A percentile compares a stretch with the other conserved stretches of the same genome.
Evolutionary conservation across 805 yeast genomes (phyloP).

Genomic region (Lachancea sp.): DNA sequence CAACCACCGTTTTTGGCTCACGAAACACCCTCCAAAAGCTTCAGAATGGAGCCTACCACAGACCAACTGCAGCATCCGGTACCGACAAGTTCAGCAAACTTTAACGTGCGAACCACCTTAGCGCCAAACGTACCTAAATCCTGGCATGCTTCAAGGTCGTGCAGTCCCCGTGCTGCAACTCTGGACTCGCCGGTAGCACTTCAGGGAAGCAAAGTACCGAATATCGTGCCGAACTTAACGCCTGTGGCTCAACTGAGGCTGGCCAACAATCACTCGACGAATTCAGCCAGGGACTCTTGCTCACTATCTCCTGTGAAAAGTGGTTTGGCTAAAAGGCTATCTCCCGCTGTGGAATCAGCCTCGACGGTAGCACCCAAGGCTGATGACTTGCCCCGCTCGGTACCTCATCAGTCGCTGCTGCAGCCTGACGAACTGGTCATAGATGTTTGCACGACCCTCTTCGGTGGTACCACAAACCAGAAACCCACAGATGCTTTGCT

Average conservation of each 20-base stretch:
- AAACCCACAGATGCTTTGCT: slow-evolving; percentile 22
- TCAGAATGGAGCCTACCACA: neutral
- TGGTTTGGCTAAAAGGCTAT: neutral
- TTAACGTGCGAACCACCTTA: neutral
- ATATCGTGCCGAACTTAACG: neutral
- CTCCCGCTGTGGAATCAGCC: slow-evolving; percentile 1
- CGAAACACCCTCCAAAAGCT: neutral
- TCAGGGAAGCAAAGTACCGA: neutral
- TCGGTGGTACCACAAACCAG: slow-evolving; percentile 23
- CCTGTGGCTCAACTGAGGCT: slow-evolving; percentile 4
- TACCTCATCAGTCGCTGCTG: slow-evolving; percentile 14
- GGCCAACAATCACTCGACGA: neutral
- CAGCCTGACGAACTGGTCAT: slow-evolving; percentile 27
- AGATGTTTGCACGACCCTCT: slow-evolving; percentile 22
- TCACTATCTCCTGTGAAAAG: slow-evolving; percentile 1
- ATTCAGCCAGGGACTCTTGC: neutral
- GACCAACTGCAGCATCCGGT: slow-evolving; percentile 2
- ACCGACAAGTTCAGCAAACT: neutral
- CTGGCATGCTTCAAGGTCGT: slow-evolving; percentile 4
- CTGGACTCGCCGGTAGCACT: neutral
- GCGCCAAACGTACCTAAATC: neutral
- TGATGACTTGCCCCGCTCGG: neutral
- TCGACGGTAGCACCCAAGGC: neutral
- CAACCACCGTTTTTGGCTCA: no score
- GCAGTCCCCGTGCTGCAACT: slow-evolving; percentile 3